Evolutionary conservation across 1,284 basidiomycete species (phyloP), one percentile per base, ranked within the genome.

Genomic region (Inonotus obliquus): DNA sequence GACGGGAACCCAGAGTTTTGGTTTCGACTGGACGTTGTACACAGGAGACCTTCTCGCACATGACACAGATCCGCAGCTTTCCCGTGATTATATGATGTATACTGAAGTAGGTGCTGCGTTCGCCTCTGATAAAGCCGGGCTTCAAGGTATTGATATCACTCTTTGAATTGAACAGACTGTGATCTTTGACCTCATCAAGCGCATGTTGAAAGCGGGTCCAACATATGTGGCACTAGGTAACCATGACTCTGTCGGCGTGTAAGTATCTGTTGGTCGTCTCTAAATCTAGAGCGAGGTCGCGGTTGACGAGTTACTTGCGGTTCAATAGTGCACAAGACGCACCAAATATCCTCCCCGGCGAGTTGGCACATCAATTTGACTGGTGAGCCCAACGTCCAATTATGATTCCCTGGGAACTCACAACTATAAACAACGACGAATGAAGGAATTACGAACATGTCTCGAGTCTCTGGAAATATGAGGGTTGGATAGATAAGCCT

Each of bases 31-130:
- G 69, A 83, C 82, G 0, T 61, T 93, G 23, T 90, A 82, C 67
- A 93, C 91, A 0, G 91, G 91, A 21, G 91, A 93, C 70, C 72
- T 92, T 58, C 81, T 91, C 39, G 82, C 87, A 10, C 89, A 91
- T 69, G 89, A 91, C 69, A 72, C 79, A 6, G 81, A 83, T 54
- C 83, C 82, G 60, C 81, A 91, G 67, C 71, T 85, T 23, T 87
- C 85, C 5, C 53, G 45, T 13, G 53, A n/a, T 11, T 61, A 61
- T 38, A 39, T 61, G 17, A 32, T 32, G 45, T 61, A 61, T 38
- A 23, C 27, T 1, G 59, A 61, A 45, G 59, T 61, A 23, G 4
- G 59, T 53, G 49, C n/a, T 19, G 25, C 27, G 11, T 14, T 21
- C 19, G 14, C 54, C 25, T 25, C 23, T 37, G 39, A 45, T 19